These are phyloP conservation scores for Coleophoma eucalyptorum DNA, from an alignment of 2,329 filamentous ascomycete genomes.

Conservation along the genomic window DNA sequence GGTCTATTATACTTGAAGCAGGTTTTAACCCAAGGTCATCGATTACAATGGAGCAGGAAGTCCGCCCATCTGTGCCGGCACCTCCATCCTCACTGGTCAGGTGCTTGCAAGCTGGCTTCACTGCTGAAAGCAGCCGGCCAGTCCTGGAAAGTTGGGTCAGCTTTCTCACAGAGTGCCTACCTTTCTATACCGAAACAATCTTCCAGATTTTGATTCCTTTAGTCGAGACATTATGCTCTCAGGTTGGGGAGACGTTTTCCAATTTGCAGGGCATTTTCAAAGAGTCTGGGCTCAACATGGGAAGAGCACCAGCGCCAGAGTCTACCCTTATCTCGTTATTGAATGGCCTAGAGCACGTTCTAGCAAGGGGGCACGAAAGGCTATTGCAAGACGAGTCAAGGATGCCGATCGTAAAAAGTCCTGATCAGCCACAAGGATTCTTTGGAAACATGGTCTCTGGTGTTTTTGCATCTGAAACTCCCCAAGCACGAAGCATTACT, in stretches of 20 bases:
- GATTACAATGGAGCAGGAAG: slow-evolving; percentile 37
- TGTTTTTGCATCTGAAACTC: slow-evolving; percentile 76
- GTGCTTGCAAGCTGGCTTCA: slow-evolving; percentile 78
- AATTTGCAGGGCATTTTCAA: slow-evolving; percentile 65
- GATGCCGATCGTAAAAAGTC: slow-evolving; percentile 66
- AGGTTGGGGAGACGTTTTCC: slow-evolving; percentile 71
- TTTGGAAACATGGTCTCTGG: slow-evolving; percentile 94
- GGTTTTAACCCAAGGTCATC: slow-evolving; percentile 38
- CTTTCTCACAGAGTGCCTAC: slow-evolving; percentile 79
- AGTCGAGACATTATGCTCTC: slow-evolving; percentile 81
- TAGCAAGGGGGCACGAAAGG: slow-evolving; percentile 83
- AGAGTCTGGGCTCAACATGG: slow-evolving; percentile 26
- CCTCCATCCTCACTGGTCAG: slow-evolving; percentile 74
- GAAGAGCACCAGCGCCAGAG: slow-evolving; percentile 50
- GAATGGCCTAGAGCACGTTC: slow-evolving; percentile 87
- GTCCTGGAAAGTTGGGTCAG: slow-evolving; percentile 90
- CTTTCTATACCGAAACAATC: slow-evolving; percentile 77
- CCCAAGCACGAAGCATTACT: slow-evolving; percentile 75
- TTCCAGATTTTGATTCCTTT: slow-evolving; percentile 89
- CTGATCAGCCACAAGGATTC: slow-evolving; percentile 80
- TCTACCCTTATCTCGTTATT: slow-evolving; percentile 78
- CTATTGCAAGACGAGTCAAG: slow-evolving; percentile 73
- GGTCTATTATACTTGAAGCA: slow-evolving; percentile 16
- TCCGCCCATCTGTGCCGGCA: slow-evolving; percentile 37
- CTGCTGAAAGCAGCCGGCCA: slow-evolving; percentile 66